phyloP scores from a whole-genome alignment of 2,329 filamentous ascomycete genomes.

The Trichoderma sp. region DNA sequence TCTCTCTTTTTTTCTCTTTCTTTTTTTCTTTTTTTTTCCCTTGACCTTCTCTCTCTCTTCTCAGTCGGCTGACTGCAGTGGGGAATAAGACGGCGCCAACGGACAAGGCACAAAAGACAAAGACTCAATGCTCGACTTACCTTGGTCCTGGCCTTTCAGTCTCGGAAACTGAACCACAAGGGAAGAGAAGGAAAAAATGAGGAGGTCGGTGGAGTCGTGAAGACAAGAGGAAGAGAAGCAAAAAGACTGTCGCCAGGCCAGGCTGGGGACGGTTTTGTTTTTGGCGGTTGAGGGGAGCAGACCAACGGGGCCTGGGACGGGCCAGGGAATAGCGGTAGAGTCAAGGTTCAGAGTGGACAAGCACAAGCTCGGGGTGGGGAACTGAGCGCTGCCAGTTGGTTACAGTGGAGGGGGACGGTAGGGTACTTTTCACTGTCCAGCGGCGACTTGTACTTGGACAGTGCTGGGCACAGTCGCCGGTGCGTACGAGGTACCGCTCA shows the following conservation, averaged over 20 bases:
- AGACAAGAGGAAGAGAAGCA: slow-evolving; percentile 30
- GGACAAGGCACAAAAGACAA: slow-evolving; percentile 14
- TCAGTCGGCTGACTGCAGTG: slow-evolving; percentile 16
- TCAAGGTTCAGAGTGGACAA: slow-evolving; percentile 24
- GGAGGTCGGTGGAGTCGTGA: slow-evolving; percentile 38
- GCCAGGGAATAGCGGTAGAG: slow-evolving; percentile 33
- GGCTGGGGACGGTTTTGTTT: slow-evolving; percentile 35
- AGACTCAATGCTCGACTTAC: slow-evolving; percentile 10
- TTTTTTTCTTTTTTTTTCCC: neutral
- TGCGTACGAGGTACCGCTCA: neutral
- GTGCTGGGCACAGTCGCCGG: neutral
- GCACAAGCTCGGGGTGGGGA: slow-evolving; percentile 17
- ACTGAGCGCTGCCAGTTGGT: slow-evolving; percentile 20
- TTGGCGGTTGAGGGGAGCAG: slow-evolving; percentile 32
- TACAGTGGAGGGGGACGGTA: slow-evolving; percentile 12
- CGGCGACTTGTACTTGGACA: neutral
- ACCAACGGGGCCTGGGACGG: slow-evolving; percentile 25
- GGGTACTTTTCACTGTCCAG: slow-evolving; percentile 2
- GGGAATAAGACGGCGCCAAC: slow-evolving; percentile 33
- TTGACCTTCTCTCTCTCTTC: neutral
- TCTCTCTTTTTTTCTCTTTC: slow-evolving; percentile 12
- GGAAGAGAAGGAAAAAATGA: slow-evolving; percentile 25
- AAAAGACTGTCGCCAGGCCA: slow-evolving; percentile 24
- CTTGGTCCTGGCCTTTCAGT: slow-evolving; percentile 19
- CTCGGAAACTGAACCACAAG: slow-evolving; percentile 24